Conservation (phyloP, 1,284 basidiomycete species). For the Heterobasidion annosum region DNA sequence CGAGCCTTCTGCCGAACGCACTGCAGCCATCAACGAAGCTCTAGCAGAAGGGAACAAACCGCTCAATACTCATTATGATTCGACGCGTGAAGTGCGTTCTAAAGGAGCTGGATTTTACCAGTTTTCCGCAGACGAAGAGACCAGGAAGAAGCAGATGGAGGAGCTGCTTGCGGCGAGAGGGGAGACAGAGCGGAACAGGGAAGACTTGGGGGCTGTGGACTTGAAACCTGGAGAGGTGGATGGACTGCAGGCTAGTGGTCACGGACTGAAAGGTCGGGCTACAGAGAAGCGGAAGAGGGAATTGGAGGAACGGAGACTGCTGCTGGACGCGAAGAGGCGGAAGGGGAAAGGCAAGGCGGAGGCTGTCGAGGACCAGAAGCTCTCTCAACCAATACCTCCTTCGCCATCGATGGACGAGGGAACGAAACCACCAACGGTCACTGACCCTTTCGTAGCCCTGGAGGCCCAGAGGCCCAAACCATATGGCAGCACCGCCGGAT, state of each 20-base stretch:
- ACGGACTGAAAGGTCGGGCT: conserved; percentile 41
- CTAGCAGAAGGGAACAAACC: conserved; percentile 64
- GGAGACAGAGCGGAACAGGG: conserved; percentile 64
- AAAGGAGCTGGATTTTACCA: conserved; percentile 87
- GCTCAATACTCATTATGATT: conserved; percentile 75
- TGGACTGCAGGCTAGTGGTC: conserved; percentile 41
- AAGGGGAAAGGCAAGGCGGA: conserved; percentile 34
- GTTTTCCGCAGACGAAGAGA: conserved; percentile 78
- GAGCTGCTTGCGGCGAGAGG: conserved; percentile 55
- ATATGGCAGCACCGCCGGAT: conserved; percentile 4
- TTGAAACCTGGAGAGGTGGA: conserved; percentile 54
- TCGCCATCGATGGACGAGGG: background rate
- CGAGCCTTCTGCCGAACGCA: conserved; percentile 71
- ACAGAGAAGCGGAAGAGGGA: conserved; percentile 76
- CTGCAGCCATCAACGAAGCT: conserved; percentile 69
- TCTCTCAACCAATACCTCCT: background rate
- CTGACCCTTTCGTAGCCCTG: conserved; percentile 41
- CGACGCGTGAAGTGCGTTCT: conserved; percentile 73
- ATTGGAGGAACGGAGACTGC: conserved; percentile 64
- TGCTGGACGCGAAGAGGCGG: conserved; percentile 75
- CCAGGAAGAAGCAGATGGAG: conserved; percentile 70
- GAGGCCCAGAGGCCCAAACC: conserved; percentile 29
- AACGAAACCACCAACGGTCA: background rate
- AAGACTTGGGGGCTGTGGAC: conserved; percentile 51
- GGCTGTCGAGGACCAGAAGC: background rate